Evolutionary conservation across 139 green algal species (phyloP).

Genomic region (Trebouxia sp.): DNA sequence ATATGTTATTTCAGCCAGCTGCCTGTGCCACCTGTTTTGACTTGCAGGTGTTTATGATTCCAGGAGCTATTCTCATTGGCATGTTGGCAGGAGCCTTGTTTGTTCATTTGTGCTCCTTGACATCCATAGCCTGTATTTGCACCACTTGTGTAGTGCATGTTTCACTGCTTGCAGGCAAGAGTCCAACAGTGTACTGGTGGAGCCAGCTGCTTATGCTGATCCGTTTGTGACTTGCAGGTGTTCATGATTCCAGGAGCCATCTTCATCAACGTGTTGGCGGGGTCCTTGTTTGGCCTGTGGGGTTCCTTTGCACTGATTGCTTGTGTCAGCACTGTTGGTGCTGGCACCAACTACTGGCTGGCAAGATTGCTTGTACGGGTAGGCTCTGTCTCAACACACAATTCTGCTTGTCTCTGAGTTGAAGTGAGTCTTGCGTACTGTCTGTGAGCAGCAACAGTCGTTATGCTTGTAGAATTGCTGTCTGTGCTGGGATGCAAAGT

Average conservation of each 20-base stretch:
- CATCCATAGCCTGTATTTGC: background rate
- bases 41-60: no score
- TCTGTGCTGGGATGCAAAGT: no score
- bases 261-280: conserved; percentile 50
- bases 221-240: background rate
- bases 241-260: conserved; percentile 52
- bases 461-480: no score
- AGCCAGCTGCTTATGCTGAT: background rate
- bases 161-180: no score
- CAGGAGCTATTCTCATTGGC: no score
- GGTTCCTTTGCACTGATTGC: conserved; percentile 21
- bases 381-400: background rate
- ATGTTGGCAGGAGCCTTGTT: background rate
- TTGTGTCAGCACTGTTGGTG: conserved; percentile 21
- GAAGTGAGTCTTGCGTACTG: no score
- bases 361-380: conserved; percentile 22
- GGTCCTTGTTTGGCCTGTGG: conserved; percentile 41
- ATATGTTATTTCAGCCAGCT: no score
- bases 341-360: conserved; percentile 33
- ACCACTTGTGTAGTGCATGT: no score
- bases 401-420: background rate
- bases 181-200: no score
- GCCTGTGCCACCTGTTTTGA: no score
- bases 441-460: no score
- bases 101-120: background rate